Evolutionary conservation across 768 basidiomycete genomes (phyloP).

Genomic region (Russula earlei): DNA sequence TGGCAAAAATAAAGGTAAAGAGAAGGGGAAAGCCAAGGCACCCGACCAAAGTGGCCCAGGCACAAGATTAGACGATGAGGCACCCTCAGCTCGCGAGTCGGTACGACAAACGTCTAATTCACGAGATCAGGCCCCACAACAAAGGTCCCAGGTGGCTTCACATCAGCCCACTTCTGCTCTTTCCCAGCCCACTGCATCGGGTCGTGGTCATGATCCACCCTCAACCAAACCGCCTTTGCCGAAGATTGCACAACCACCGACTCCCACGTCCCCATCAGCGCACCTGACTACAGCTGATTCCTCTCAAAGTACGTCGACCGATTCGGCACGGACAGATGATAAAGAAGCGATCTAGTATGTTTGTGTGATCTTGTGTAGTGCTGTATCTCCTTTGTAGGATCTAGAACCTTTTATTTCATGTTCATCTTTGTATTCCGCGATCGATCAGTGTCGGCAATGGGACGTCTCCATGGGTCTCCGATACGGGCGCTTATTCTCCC

Average conservation of each 20-base stretch:
- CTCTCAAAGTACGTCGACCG: not conserved
- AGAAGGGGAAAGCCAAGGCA: constrained; percentile 11
- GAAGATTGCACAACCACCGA: not conserved
- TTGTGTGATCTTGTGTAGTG: not conserved
- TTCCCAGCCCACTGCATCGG: not conserved
- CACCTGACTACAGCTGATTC: not conserved
- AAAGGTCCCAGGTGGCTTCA: not conserved
- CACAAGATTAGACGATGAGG: not conserved
- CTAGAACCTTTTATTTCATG: constrained; percentile 12
- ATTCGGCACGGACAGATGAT: not conserved
- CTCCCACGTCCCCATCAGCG: not conserved
- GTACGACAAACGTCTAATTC: not conserved
- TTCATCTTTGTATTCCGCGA: not conserved
- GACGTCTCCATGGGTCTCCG: too few relatives aligned
- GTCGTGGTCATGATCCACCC: not conserved
- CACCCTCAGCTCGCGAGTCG: not conserved
- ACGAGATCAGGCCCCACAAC: not conserved
- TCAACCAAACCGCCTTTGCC: not conserved
- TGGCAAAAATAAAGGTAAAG: constrained; percentile 17
- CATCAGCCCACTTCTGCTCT: not conserved
- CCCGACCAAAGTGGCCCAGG: not conserved
- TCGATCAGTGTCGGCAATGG: too few relatives aligned
- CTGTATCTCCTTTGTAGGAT: constrained; percentile 18
- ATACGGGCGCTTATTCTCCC: too few relatives aligned
- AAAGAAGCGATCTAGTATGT: not conserved